Evolutionary conservation across 2,329 filamentous ascomycete species (phyloP).

Genomic region (Fusarium sp.): DNA sequence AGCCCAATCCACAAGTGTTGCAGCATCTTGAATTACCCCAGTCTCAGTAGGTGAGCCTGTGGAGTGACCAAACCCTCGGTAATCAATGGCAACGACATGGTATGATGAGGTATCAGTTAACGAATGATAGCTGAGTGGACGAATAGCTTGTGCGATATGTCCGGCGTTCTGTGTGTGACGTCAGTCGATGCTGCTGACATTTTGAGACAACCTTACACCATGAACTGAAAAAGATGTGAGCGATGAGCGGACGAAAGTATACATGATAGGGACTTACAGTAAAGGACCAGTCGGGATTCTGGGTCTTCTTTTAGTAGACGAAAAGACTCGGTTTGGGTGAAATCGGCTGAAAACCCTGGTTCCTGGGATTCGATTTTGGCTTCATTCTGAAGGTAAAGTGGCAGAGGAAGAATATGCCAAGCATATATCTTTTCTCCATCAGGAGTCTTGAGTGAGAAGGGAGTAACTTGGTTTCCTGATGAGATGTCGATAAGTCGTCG

Average conservation of each 20-base stretch:
- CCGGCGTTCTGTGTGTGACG: constrained; percentile 77
- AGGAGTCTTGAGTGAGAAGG: constrained; percentile 79
- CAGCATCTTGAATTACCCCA: constrained; percentile 83
- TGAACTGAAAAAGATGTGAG: constrained; percentile 61
- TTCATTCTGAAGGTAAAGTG: constrained; percentile 79
- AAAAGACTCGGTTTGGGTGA: constrained; percentile 69
- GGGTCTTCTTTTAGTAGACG: constrained; percentile 71
- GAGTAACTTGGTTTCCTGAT: constrained; percentile 85
- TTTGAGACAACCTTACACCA: constrained; percentile 61
- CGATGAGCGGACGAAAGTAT: neutral
- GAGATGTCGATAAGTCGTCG: constrained; percentile 8
- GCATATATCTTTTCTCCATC: constrained; percentile 85
- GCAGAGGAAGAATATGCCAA: constrained; percentile 89
- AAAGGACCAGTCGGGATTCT: constrained; percentile 70
- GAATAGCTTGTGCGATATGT: constrained; percentile 81
- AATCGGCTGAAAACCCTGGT: constrained; percentile 62
- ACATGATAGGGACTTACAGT: constrained; percentile 59
- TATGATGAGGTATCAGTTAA: constrained; percentile 78
- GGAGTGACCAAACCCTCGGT: constrained; percentile 86
- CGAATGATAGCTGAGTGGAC: constrained; percentile 81
- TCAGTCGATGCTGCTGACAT: constrained; percentile 27
- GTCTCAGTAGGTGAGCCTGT: constrained; percentile 83
- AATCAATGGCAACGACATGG: constrained; percentile 90
- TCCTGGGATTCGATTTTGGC: constrained; percentile 65
- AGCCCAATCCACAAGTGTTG: constrained; percentile 78